These are phyloP conservation scores for Sicyos baderoa DNA, from an alignment of 306 rosid species.

Conservation along the genomic window DNA sequence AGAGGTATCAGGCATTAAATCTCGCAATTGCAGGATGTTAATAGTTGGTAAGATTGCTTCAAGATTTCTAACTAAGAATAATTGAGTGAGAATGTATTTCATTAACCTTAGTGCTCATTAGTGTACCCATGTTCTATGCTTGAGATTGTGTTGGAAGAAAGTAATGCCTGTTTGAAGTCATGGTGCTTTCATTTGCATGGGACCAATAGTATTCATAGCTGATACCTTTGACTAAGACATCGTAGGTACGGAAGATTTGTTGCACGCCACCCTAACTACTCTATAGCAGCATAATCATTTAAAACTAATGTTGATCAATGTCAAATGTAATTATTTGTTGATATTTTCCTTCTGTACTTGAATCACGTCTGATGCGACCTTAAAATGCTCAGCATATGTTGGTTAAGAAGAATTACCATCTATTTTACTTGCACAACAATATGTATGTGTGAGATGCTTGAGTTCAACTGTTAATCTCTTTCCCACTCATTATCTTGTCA, in stretches of 20 bases:
- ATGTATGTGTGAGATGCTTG: conserved; percentile 4
- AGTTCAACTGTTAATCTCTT: neutral
- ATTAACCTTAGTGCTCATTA: conserved; percentile 62
- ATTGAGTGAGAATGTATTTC: conserved; percentile 54
- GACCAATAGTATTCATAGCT: conserved; percentile 19
- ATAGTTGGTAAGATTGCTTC: conserved; percentile 99
- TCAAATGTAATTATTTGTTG: neutral
- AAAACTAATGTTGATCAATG: neutral
- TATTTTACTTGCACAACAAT: conserved; percentile 4
- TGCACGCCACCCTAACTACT: conserved; percentile 27
- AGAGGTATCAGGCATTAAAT: conserved; percentile 84
- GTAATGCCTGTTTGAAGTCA: conserved; percentile 33
- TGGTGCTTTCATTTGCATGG: conserved; percentile 14
- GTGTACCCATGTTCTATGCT: conserved; percentile 53
- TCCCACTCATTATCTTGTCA: neutral
- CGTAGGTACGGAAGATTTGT: conserved; percentile 21
- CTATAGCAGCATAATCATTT: conserved; percentile 1
- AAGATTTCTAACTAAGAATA: conserved; percentile 72
- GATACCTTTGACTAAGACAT: conserved; percentile 24
- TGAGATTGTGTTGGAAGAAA: conserved; percentile 44
- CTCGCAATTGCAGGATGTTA: conserved; percentile 84
- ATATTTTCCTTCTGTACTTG: neutral
- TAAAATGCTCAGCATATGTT: conserved; percentile 10
- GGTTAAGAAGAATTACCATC: neutral
- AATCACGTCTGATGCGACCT: neutral